phyloP scores from a whole-genome alignment of 129 eudicot species.

The Centella asiatica region DNA sequence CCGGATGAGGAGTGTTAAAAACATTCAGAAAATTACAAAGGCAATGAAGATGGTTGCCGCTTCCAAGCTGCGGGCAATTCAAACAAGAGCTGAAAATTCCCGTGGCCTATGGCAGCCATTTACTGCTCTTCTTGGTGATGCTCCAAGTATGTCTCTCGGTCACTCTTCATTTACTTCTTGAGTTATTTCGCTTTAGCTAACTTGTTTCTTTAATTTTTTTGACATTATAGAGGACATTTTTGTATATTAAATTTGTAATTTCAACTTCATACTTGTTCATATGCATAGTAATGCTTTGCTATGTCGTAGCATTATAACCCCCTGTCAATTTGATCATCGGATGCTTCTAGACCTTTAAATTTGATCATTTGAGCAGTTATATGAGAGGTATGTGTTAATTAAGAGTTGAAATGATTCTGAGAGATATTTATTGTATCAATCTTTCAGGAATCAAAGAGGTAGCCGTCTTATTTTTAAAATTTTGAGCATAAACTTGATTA shows the following conservation, averaged over 20 bases:
- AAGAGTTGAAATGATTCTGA: no score
- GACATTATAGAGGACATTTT: background rate
- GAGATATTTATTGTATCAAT: no score
- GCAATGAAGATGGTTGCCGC: conserved; percentile 99
- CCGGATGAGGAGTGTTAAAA: conserved; percentile 90
- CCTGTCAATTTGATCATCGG: no score
- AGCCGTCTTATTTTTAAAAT: no score
- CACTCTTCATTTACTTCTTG: background rate
- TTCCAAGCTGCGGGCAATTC: conserved; percentile 92
- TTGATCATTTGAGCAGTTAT: no score
- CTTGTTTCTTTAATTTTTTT: background rate
- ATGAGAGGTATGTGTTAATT: no score
- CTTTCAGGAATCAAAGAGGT: no score
- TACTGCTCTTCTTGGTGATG: conserved; percentile 96
- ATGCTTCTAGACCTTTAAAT: no score
- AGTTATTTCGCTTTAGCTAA: background rate
- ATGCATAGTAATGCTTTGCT: no score
- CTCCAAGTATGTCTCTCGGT: conserved; percentile 61
- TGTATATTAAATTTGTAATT: background rate
- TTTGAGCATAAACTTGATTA: no score
- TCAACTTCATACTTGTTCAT: background rate
- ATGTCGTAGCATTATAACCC: no score
- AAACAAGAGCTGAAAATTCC: conserved; percentile 85
- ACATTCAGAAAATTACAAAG: conserved; percentile 95
- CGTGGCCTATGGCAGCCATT: conserved; percentile 99